A percentile compares a stretch with the other conserved stretches of the same genome.
These are phyloP conservation scores for Ogataea philodendri DNA, from an alignment of 805 yeast species.

Conservation along the genomic window DNA sequence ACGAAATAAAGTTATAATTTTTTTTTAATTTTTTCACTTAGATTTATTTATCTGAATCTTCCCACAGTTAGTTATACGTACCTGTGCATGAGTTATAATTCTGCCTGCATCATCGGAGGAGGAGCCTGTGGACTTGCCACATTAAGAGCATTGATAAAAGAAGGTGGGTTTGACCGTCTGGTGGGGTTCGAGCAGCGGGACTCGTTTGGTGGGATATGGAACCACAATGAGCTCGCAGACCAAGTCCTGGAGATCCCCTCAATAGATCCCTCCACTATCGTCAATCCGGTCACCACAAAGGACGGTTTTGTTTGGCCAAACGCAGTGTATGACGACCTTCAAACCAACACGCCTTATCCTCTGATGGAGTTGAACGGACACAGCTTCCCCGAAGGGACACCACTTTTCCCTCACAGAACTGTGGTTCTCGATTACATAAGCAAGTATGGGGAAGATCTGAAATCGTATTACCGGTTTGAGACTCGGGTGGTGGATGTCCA, in stretches of 20 bases:
- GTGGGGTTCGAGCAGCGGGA: slow-evolving; percentile 59
- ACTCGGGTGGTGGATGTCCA: slow-evolving; percentile 47
- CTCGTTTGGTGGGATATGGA: slow-evolving; percentile 81
- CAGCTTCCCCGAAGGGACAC: slow-evolving; percentile 47
- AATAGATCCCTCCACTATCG: slow-evolving; percentile 23
- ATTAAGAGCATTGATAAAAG: slow-evolving; percentile 60
- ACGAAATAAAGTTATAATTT: too few relatives aligned
- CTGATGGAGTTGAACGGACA: slow-evolving; percentile 64
- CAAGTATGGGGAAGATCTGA: slow-evolving; percentile 46
- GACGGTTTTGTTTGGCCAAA: slow-evolving; percentile 40
- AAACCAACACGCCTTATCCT: slow-evolving; percentile 63
- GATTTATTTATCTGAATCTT: background rate
- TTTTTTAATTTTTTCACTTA: background rate
- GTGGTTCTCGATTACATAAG: slow-evolving; percentile 60
- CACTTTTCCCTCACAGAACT: slow-evolving; percentile 53
- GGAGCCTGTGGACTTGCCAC: slow-evolving; percentile 74
- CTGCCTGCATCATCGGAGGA: slow-evolving; percentile 69
- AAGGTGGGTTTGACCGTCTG: slow-evolving; percentile 44
- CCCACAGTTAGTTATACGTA: too few relatives aligned
- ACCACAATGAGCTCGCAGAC: slow-evolving; percentile 41
- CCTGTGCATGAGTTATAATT: slow-evolving; percentile 1
- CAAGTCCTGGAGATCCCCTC: slow-evolving; percentile 29
- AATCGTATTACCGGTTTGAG: slow-evolving; percentile 40
- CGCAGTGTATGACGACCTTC: slow-evolving; percentile 64
- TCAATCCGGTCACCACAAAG: slow-evolving; percentile 12